phyloP scores from a whole-genome alignment of 345 rosid genomes.

The Lepidium sativum region DNA sequence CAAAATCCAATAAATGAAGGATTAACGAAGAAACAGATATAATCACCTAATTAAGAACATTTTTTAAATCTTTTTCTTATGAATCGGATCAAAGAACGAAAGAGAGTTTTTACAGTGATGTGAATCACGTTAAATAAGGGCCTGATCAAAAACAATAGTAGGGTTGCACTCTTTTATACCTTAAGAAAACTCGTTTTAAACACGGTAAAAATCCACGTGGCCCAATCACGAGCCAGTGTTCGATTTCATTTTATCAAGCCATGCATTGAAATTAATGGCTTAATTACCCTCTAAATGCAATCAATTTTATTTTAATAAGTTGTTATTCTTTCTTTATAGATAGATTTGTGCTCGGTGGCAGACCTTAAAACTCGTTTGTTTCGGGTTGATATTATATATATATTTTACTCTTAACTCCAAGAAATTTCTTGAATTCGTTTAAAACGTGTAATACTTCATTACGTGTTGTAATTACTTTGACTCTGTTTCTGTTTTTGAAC shows the following conservation, averaged over 20 bases:
- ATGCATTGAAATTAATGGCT: neutral
- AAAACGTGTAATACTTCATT: neutral
- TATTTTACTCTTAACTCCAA: neutral
- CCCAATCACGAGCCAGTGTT: neutral
- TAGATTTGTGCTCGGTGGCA: slow-evolving; percentile 3
- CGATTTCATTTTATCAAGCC: neutral
- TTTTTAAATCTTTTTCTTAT: neutral
- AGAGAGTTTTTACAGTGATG: slow-evolving; percentile 27
- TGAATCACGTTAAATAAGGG: slow-evolving; percentile 7
- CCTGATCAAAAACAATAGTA: neutral
- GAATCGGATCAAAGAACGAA: slow-evolving; percentile 13
- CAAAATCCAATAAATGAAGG: neutral
- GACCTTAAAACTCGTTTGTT: slow-evolving; percentile 1
- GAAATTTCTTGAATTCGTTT: neutral
- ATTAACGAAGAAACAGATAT: neutral
- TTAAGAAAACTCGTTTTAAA: neutral
- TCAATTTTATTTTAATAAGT: too few species aligned
- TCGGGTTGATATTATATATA: neutral
- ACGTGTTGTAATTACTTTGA: neutral
- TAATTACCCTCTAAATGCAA: too few species aligned
- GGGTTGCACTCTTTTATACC: slow-evolving; percentile 8
- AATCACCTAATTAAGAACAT: neutral
- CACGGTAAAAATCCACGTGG: slow-evolving; percentile 13
- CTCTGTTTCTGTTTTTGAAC: neutral
- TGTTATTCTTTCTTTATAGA: neutral